Conservation (phyloP, 169 alveolate species). For the Plasmodium gallinaceum region DNA sequence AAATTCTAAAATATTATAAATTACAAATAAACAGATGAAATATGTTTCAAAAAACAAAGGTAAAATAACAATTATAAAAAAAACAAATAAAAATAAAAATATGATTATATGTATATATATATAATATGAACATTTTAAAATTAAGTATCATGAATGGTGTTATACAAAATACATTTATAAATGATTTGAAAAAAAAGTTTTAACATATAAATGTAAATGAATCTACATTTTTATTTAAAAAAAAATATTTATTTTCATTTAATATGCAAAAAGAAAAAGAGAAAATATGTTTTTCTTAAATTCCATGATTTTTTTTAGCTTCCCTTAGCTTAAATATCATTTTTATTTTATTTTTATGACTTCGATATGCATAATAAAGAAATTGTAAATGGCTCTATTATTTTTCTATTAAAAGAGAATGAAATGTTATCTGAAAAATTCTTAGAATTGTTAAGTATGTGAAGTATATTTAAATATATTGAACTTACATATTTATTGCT, state of each 20-base stretch:
- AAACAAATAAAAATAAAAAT: too few species aligned
- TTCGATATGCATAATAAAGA: slow-evolving; percentile 57
- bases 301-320: too few species aligned
- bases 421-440: not conserved
- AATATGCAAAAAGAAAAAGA: not conserved
- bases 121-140: too few species aligned
- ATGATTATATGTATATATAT: too few species aligned
- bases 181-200: not conserved
- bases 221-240: not conserved
- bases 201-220: not conserved
- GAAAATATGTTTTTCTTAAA: too few species aligned
- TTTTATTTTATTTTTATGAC: not conserved
- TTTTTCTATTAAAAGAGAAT: slow-evolving; percentile 24
- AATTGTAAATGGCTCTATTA: slow-evolving; percentile 59
- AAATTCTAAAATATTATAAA: too few species aligned
- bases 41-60: too few species aligned
- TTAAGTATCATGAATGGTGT: too few species aligned
- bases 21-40: too few species aligned
- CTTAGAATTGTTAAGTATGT: slow-evolving; percentile 8
- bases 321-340: not conserved
- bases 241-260: not conserved
- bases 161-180: too few species aligned
- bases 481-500: slow-evolving; percentile 21
- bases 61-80: too few species aligned
- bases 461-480: slow-evolving; percentile 18